Evolutionary conservation across 768 basidiomycete species (phyloP), one percentile per base, ranked within the genome.

Genomic region (Strobilomyces dryophilus): DNA sequence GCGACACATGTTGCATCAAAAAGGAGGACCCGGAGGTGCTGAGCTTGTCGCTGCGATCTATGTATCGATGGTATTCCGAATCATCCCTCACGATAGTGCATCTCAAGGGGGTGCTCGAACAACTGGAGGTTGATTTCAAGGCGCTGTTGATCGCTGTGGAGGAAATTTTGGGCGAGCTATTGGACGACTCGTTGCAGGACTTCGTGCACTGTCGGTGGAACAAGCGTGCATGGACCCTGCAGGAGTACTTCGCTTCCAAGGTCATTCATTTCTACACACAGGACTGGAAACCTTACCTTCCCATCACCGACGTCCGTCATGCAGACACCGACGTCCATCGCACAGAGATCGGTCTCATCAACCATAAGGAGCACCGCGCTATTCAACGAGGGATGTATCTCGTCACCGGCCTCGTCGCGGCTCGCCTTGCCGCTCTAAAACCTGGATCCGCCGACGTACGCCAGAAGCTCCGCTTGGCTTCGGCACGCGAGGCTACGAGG

Each of bases 1-100:
- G 52, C 1, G 65, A 66, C 20, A 65, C 65, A 0, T 61, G 57
- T n/a, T 66, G 65, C 27, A 65, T 67, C 24, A 60, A 67, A 51
- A 65, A 65, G 40, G 40, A 26, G 35, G 60, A 53, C 21, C 53
- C 18, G n/a, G 49, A 55, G 0, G 60, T 57, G 21, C 40, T 60
- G 40, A 42, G 49, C 24, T 24, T 51, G 43, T 60, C 66, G 3
- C 50, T 67, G 31, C 43, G 44, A 2, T 66, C 66, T 15, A 67
- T 67, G 66, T 67, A 57, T 41, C 37, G 24, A 36, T 67, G 66
- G 66, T 67, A 67, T 41, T 49, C 56, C 2, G 49, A 31, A 11
- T 62, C 66, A 1, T 52, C 65, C 14, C 55, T 67, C 47, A 68
- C 61, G 8, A 47, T 61, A 31, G 63, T 65, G 18, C 62, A 67